A percentile compares a stretch with the other conserved stretches of the same genome.
phyloP scores from a whole-genome alignment of 2,329 filamentous ascomycete genomes.

The Beauveria sp. region DNA sequence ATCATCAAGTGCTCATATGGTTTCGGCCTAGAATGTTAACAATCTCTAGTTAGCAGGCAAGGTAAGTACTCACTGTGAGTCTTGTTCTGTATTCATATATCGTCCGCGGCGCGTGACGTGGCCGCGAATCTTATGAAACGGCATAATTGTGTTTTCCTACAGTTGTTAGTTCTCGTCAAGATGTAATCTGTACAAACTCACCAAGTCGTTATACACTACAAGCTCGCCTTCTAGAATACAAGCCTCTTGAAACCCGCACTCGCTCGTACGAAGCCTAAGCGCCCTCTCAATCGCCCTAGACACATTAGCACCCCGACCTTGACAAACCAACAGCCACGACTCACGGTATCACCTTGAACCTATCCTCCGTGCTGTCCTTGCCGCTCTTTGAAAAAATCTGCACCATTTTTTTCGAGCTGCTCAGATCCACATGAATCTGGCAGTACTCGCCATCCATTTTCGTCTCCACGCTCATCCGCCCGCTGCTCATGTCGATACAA shows the following conservation, averaged over 20 bases:
- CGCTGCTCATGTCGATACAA: conserved; percentile 57
- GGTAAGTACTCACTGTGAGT: conserved; percentile 51
- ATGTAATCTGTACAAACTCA: conserved; percentile 18
- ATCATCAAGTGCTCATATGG: conserved; percentile 53
- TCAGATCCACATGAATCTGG: conserved; percentile 73
- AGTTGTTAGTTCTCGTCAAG: conserved; percentile 14
- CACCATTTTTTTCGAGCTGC: conserved; percentile 46
- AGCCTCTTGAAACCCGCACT: conserved; percentile 51
- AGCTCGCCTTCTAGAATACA: conserved; percentile 84
- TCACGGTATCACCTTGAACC: conserved; percentile 50
- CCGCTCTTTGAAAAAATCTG: conserved; percentile 90
- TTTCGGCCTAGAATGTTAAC: conserved; percentile 30
- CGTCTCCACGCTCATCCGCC: conserved; percentile 64
- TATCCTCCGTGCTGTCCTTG: conserved; percentile 76
- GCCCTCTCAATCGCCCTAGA: conserved; percentile 52
- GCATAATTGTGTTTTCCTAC: conserved; percentile 54
- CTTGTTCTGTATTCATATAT: conserved; percentile 58
- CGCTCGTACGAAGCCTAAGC: conserved; percentile 50
- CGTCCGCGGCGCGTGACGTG: conserved; percentile 67
- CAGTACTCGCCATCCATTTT: conserved; percentile 90
- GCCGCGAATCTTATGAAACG: conserved; percentile 77
- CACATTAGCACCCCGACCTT: conserved; percentile 12
- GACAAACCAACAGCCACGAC: conserved; percentile 12
- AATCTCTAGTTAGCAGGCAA: conserved; percentile 15
- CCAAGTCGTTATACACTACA: conserved; percentile 64